A percentile compares a stretch with the other conserved stretches of the same genome.
Conservation (phyloP, 2,329 filamentous ascomycete species). For the Alternaria gansuensis region DNA sequence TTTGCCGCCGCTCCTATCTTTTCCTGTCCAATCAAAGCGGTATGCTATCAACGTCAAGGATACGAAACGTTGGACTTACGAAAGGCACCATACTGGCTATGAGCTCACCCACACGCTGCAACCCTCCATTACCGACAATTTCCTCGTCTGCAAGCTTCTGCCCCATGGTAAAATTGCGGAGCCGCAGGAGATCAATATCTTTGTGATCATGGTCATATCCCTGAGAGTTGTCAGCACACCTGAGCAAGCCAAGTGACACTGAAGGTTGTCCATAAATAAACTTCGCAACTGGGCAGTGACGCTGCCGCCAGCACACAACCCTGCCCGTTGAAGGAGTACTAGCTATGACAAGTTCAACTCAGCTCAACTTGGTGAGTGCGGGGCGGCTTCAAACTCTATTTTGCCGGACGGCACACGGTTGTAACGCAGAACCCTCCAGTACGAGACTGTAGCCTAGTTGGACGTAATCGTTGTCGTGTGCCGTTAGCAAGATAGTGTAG, state of each 20-base stretch:
- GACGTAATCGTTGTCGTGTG: not conserved
- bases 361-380: constrained; percentile 14
- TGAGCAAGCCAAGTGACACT: constrained; percentile 5
- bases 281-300: not conserved
- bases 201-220: constrained; percentile 77
- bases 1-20: constrained; percentile 9
- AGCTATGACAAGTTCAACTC: constrained; percentile 5
- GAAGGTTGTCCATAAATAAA: constrained; percentile 5
- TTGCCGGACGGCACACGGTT: constrained; percentile 11
- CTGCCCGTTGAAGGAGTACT: constrained; percentile 7
- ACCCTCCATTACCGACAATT: constrained; percentile 68
- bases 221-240: constrained; percentile 57
- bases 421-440: constrained; percentile 18
- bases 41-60: not conserved
- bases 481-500: constrained; percentile 4
- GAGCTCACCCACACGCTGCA: constrained; percentile 71
- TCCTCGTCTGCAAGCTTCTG: constrained; percentile 71
- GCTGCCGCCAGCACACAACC: constrained; percentile 1
- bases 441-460: constrained; percentile 8
- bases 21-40: constrained; percentile 9
- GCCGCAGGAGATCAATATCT: constrained; percentile 81
- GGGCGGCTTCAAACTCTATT: constrained; percentile 18
- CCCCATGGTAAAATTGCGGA: constrained; percentile 80
- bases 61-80: constrained; percentile 65
- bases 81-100: constrained; percentile 77